These are phyloP conservation scores for Moricandia arvensis DNA, from an alignment of 345 rosid genomes.

Conservation along the genomic window DNA sequence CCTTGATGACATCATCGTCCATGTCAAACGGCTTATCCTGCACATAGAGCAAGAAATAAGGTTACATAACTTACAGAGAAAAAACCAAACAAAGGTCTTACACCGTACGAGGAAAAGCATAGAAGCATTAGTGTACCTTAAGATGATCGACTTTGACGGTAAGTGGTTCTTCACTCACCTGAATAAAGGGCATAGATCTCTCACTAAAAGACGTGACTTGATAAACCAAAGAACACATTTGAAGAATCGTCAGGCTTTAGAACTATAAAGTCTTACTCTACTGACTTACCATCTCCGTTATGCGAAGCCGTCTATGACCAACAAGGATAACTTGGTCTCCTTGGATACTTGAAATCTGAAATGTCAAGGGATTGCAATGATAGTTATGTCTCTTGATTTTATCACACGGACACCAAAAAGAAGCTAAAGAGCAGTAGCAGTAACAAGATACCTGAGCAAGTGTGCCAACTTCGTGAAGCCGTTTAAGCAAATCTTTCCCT, in stretches of 20 bases:
- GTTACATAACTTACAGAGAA: too few relatives aligned
- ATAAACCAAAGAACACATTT: neutral
- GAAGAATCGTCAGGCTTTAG: neutral
- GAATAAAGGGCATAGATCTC: neutral
- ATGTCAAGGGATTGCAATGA: neutral
- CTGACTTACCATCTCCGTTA: neutral
- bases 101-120: neutral
- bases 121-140: neutral
- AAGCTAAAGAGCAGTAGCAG: neutral
- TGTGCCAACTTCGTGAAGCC: neutral
- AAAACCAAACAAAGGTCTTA: neutral
- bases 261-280: neutral
- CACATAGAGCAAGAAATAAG: neutral
- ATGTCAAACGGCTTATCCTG: neutral
- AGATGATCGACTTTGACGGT: neutral
- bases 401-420: neutral
- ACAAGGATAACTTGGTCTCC: neutral
- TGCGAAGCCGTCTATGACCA: slow-evolving; percentile 1
- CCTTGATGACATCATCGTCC: slow-evolving; percentile 1
- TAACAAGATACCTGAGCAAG: neutral
- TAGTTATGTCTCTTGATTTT: neutral
- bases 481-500: neutral
- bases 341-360: neutral
- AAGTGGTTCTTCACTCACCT: neutral
- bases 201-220: neutral